A percentile compares a stretch with the other conserved stretches of the same genome.
Conservation (phyloP, 2,329 filamentous ascomycete species). For the Dactylellina haptotyla region DNA sequence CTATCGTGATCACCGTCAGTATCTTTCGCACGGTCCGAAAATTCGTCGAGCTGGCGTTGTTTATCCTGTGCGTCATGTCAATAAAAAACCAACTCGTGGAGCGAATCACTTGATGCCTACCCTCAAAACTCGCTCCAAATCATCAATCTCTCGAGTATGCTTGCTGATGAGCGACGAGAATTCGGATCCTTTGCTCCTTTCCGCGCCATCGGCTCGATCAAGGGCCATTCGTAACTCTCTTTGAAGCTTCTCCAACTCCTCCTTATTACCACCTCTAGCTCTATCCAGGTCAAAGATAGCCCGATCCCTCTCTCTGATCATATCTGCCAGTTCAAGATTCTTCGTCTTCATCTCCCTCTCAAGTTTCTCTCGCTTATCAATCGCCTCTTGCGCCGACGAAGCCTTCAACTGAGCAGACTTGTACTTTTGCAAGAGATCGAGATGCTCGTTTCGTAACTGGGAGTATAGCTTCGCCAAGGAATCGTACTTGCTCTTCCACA, state of each 20-base stretch:
- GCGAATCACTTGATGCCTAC: conserved; percentile 58
- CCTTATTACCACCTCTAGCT: conserved; percentile 83
- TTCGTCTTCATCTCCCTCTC: conserved; percentile 99
- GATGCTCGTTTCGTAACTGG: conserved; percentile 91
- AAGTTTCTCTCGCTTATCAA: conserved; percentile 91
- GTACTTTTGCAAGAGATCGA: conserved; percentile 94
- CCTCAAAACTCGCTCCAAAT: conserved; percentile 88
- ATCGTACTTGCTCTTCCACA: conserved; percentile 97
- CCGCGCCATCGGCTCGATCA: conserved; percentile 89
- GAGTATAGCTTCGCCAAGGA: conserved; percentile 96
- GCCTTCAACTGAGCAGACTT: conserved; percentile 96
- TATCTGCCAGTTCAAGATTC: conserved; percentile 97
- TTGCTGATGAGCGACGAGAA: conserved; percentile 92
- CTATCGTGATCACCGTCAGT: conserved; percentile 86
- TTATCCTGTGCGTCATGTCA: conserved; percentile 72
- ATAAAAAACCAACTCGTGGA: conserved; percentile 36
- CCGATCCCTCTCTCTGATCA: conserved; percentile 96
- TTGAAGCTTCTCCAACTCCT: conserved; percentile 93
- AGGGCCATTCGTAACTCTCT: conserved; percentile 91
- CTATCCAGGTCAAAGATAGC: conserved; percentile 93
- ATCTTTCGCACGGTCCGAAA: conserved; percentile 79
- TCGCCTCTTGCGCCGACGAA: conserved; percentile 94
- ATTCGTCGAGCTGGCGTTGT: conserved; percentile 84
- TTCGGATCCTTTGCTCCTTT: conserved; percentile 93
- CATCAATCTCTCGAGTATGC: conserved; percentile 96